Conservation (phyloP, 495 filamentous ascomycete species). For the Trichoderma reesei region DNA sequence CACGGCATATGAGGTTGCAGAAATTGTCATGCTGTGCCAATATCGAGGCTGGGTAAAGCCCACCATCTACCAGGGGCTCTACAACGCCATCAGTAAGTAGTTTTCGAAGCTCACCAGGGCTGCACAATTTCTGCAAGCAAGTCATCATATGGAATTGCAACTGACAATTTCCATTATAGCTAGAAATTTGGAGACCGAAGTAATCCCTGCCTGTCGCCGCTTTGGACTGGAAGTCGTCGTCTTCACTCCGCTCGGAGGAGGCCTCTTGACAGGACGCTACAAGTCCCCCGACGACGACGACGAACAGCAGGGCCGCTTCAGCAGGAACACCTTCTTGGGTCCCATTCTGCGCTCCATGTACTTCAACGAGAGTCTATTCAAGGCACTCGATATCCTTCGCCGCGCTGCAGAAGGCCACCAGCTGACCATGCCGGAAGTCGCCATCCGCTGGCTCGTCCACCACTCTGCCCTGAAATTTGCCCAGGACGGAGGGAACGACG, state of each 20-base stretch:
- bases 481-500: constrained; percentile 56
- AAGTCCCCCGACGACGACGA: constrained; percentile 27
- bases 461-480: constrained; percentile 58
- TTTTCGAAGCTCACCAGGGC: background rate
- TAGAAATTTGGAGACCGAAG: constrained; percentile 60
- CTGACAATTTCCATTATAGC: background rate
- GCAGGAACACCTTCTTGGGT: constrained; percentile 30
- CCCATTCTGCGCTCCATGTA: constrained; percentile 58
- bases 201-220: constrained; percentile 61
- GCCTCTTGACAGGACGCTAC: constrained; percentile 66
- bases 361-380: constrained; percentile 63
- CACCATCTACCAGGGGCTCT: constrained; percentile 54
- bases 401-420: constrained; percentile 55
- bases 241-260: constrained; percentile 72
- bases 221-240: constrained; percentile 71
- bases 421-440: constrained; percentile 60
- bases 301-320: constrained; percentile 23
- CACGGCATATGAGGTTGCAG: constrained; percentile 75
- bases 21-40: constrained; percentile 63
- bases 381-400: constrained; percentile 58
- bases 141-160: too few species aligned
- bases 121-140: too few species aligned
- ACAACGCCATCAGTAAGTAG: constrained; percentile 34
- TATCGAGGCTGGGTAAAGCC: constrained; percentile 58
- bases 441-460: constrained; percentile 65